These are phyloP conservation scores for Fermentozyma sake DNA, from an alignment of 1,139 yeast species.

Conservation along the genomic window DNA sequence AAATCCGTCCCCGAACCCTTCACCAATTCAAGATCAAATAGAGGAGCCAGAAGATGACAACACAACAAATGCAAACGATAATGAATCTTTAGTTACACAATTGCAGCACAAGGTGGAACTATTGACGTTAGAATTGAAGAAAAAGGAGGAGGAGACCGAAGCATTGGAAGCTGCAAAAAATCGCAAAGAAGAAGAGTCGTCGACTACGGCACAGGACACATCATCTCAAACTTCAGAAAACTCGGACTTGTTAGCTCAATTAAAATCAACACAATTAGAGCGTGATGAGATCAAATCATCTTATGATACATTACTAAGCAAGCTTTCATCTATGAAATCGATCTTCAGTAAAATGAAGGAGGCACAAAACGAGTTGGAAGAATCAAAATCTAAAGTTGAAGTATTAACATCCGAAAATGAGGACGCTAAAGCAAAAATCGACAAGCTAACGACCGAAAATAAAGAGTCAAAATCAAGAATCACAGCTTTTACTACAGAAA, in stretches of 20 bases:
- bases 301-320: slow-evolving; percentile 69
- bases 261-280: slow-evolving; percentile 32
- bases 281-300: slow-evolving; percentile 65
- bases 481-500: slow-evolving; percentile 5
- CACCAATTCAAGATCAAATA: too few relatives aligned
- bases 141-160: slow-evolving; percentile 3
- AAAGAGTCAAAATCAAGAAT: too few relatives aligned
- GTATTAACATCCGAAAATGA: slow-evolving; percentile 26
- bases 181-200: neutral
- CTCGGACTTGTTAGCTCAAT: slow-evolving; percentile 5
- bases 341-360: slow-evolving; percentile 73
- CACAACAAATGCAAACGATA: neutral
- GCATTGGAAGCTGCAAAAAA: slow-evolving; percentile 1
- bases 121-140: slow-evolving; percentile 14
- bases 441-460: too few relatives aligned
- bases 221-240: slow-evolving; percentile 3
- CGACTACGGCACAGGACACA: slow-evolving; percentile 1
- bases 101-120: slow-evolving; percentile 15
- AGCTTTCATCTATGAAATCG: slow-evolving; percentile 76
- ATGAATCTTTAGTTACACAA: slow-evolving; percentile 3
- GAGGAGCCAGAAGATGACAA: slow-evolving; percentile 1
- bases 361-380: slow-evolving; percentile 65
- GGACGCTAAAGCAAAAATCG: slow-evolving; percentile 10
- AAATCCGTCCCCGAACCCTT: too few relatives aligned
- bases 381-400: slow-evolving; percentile 38